A percentile compares a stretch with the other conserved stretches of the same genome.
These are phyloP conservation scores for Ophiostoma himal-ulmi DNA, from an alignment of 2,329 filamentous ascomycete genomes.

Conservation along the genomic window DNA sequence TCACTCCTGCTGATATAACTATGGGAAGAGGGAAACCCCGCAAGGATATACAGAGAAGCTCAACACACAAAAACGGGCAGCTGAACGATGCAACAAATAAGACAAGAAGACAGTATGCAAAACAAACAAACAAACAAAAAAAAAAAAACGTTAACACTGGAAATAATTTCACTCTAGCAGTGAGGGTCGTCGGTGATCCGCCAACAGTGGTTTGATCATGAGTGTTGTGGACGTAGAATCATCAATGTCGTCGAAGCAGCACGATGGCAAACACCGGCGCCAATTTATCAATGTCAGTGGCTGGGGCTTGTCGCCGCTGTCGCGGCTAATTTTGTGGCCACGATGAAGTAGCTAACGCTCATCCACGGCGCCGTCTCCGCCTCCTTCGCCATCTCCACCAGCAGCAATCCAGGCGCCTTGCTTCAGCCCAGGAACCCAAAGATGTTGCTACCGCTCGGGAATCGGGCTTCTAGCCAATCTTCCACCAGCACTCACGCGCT, in stretches of 20 bases:
- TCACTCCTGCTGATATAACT: not conserved
- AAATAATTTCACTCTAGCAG: not conserved
- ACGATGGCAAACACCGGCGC: not conserved
- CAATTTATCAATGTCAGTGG: not conserved
- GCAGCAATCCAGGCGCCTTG: not conserved
- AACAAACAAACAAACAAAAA: not conserved
- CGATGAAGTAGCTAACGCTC: not conserved
- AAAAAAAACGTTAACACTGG: not conserved
- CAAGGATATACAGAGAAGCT: not conserved
- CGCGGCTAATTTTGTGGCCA: not conserved
- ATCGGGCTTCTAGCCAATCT: slow-evolving; percentile 61
- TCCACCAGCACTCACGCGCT: slow-evolving; percentile 72
- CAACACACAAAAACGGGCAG: not conserved
- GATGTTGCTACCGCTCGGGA: slow-evolving; percentile 50
- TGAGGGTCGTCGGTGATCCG: not conserved
- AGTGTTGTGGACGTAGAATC: not conserved
- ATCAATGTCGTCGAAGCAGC: not conserved
- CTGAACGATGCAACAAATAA: slow-evolving; percentile 7
- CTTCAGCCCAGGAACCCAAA: slow-evolving; percentile 18
- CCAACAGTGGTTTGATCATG: not conserved
- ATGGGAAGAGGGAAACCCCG: not conserved
- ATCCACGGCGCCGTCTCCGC: slow-evolving; percentile 14
- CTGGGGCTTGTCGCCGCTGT: not conserved
- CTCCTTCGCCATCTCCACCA: not conserved
- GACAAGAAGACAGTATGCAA: not conserved